Evolutionary conservation across 805 yeast species (phyloP), one percentile per base, ranked within the genome.

Genomic region (Candida chilensis): DNA sequence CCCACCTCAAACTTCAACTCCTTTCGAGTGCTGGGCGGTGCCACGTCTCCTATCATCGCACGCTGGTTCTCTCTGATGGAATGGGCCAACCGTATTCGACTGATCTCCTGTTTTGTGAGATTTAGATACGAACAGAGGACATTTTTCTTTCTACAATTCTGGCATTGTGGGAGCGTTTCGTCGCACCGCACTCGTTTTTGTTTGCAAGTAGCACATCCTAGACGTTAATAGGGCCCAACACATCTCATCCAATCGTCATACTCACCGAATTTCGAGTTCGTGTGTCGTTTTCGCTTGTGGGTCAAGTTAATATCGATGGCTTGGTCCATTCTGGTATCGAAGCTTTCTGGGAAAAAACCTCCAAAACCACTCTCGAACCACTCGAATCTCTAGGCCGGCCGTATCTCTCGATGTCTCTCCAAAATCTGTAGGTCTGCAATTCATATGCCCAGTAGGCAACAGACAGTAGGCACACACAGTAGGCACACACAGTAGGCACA

Each of bases 201-300:
- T 22, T 22, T 22, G 13, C 25, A 22, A 22, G 11, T 22, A n/a
- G 11, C 13, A 15, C 25, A 22, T 22, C 25, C 25, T 22, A 22
- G 25, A n/a, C 13, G 13, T 12, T 22, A 11, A 22, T 22, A 6
- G 7, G 6, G 25, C 13, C 13, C 6, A 11, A 22, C 6, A 22
- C 11, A 11, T n/a, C 25, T 11, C 13, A n/a, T 12, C 6, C 11
- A n/a, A 7, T n/a, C 25, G 13, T 8, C 6, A 22, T 15, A 22
- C 25, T 22, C 13, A 22, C 25, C 25, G 13, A 22, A 22, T 11
- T 22, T 22, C 6, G 25, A 22, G 25, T 22, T 22, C 13, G 25
- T 22, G 25, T 22, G 25, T 22, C 25, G 8, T 11, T 22, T 22
- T 11, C 25, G 11, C 25, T 22, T 22, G 25, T 22, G 25, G 6